Evolutionary conservation across 768 basidiomycete genomes (phyloP).

Genomic region (Suillus hirtellus): DNA sequence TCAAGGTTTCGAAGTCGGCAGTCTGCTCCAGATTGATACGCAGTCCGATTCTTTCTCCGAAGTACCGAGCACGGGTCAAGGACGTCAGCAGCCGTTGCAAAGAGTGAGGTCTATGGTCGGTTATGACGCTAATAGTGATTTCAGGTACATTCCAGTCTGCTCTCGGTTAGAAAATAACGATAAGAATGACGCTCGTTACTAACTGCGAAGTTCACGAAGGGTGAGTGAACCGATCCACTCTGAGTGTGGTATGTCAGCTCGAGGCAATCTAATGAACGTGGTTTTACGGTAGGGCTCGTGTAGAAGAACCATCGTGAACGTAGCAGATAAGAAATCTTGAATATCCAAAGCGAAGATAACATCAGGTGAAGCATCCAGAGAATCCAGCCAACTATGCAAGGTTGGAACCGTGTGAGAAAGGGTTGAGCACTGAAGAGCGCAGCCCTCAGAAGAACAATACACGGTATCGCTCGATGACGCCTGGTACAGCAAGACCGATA

Average conservation of each 20-base stretch:
- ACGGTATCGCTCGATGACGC: slow-evolving; percentile 3
- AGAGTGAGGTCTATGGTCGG: slow-evolving; percentile 73
- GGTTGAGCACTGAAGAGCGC: slow-evolving; percentile 19
- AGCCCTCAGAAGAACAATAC: slow-evolving; percentile 18
- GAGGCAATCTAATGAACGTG: slow-evolving; percentile 45
- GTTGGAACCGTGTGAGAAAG: slow-evolving; percentile 13
- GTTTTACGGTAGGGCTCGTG: slow-evolving; percentile 26
- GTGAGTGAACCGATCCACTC: slow-evolving; percentile 66
- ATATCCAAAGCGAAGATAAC: slow-evolving; percentile 37
- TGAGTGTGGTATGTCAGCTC: slow-evolving; percentile 48
- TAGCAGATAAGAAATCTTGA: slow-evolving; percentile 26
- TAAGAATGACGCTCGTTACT: slow-evolving; percentile 18
- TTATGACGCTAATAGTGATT: slow-evolving; percentile 74
- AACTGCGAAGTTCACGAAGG: slow-evolving; percentile 60
- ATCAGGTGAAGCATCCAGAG: slow-evolving; percentile 29
- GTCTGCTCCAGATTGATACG: slow-evolving; percentile 78
- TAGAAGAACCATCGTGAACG: slow-evolving; percentile 22
- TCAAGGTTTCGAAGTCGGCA: slow-evolving; percentile 60
- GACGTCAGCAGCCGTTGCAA: slow-evolving; percentile 68
- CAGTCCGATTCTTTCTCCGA: slow-evolving; percentile 64
- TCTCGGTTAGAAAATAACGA: background rate
- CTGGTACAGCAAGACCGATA: slow-evolving; percentile 35
- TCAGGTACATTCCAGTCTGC: slow-evolving; percentile 75
- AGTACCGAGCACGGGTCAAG: slow-evolving; percentile 56
- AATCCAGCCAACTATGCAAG: slow-evolving; percentile 34